phyloP scores from a whole-genome alignment of 2,329 filamentous ascomycete genomes.

The Aspergillus spinulosporus region DNA sequence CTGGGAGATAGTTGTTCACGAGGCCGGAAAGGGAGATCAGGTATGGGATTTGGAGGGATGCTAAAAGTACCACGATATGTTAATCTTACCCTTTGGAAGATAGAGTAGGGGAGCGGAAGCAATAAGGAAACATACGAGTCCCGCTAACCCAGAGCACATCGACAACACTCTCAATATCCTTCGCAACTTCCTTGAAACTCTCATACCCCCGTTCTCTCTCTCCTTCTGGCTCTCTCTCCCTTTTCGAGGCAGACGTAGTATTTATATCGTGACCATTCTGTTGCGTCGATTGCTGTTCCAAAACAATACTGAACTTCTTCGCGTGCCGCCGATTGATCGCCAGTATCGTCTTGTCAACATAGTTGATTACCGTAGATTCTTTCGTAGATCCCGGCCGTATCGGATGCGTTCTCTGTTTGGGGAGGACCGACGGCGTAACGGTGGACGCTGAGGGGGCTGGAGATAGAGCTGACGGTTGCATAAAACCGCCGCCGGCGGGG shows the following conservation, averaged over 20 bases:
- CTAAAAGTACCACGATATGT: conserved; percentile 42
- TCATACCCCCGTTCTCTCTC: conserved; percentile 54
- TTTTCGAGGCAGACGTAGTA: background rate
- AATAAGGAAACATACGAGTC: conserved; percentile 66
- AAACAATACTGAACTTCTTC: conserved; percentile 48
- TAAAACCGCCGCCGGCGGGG: conserved; percentile 41
- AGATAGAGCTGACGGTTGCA: conserved; percentile 40
- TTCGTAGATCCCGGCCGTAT: conserved; percentile 58
- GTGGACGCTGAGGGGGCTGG: conserved; percentile 51
- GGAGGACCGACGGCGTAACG: conserved; percentile 46
- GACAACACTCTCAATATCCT: conserved; percentile 71
- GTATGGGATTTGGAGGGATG: conserved; percentile 78
- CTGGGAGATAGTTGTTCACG: conserved; percentile 68
- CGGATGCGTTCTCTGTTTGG: conserved; percentile 54
- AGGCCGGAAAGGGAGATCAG: conserved; percentile 75
- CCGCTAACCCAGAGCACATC: conserved; percentile 84
- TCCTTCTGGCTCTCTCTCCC: background rate
- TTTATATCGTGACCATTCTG: background rate
- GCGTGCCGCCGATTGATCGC: conserved; percentile 55
- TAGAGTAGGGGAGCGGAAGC: background rate
- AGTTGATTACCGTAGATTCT: conserved; percentile 59
- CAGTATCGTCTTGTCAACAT: conserved; percentile 56
- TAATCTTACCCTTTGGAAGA: background rate
- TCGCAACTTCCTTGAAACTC: conserved; percentile 68
- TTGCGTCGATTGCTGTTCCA: conserved; percentile 29